phyloP scores from a whole-genome alignment of 352 stramenopile genomes.

The Thalassiosira allenii region DNA sequence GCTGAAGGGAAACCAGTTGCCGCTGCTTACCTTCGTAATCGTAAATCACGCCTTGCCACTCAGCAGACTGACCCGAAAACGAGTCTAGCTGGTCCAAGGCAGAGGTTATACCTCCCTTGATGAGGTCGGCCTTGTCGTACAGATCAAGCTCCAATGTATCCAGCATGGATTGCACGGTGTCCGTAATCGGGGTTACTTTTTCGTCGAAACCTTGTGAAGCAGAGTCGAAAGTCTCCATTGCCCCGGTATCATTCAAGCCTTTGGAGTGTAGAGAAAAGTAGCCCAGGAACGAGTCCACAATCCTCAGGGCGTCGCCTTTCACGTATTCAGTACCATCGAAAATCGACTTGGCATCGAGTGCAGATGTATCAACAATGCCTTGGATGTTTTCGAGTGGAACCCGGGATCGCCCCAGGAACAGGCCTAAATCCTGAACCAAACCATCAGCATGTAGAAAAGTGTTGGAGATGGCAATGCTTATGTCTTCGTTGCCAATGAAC shows the following conservation, averaged over 20 bases:
- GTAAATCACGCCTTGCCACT: conserved; percentile 50
- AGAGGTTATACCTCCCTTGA: conserved; percentile 38
- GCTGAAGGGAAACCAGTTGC: too few species aligned
- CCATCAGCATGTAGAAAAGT: conserved; percentile 58
- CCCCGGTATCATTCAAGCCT: conserved; percentile 41
- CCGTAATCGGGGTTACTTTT: conserved; percentile 52
- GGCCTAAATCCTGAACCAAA: conserved; percentile 53
- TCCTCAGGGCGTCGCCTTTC: conserved; percentile 38
- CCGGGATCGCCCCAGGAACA: conserved; percentile 55
- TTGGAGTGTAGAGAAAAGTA: conserved; percentile 46
- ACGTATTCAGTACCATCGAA: conserved; percentile 69
- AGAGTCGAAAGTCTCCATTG: conserved; percentile 36
- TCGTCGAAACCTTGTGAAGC: conserved; percentile 40
- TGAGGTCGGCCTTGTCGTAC: conserved; percentile 49
- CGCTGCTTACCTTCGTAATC: conserved; percentile 57
- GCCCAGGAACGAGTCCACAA: conserved; percentile 54
- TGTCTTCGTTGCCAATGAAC: conserved; percentile 67
- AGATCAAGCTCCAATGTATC: conserved; percentile 65
- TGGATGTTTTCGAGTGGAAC: conserved; percentile 59
- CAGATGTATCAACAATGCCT: conserved; percentile 50
- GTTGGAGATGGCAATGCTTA: conserved; percentile 53
- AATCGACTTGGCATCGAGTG: conserved; percentile 56
- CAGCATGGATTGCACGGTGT: conserved; percentile 55
- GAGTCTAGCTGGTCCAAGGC: conserved; percentile 55
- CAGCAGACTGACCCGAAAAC: conserved; percentile 26